Base-by-base conservation (phyloP, 2,329 filamentous ascomycete species). In the Stenocarpella maydis region DNA sequence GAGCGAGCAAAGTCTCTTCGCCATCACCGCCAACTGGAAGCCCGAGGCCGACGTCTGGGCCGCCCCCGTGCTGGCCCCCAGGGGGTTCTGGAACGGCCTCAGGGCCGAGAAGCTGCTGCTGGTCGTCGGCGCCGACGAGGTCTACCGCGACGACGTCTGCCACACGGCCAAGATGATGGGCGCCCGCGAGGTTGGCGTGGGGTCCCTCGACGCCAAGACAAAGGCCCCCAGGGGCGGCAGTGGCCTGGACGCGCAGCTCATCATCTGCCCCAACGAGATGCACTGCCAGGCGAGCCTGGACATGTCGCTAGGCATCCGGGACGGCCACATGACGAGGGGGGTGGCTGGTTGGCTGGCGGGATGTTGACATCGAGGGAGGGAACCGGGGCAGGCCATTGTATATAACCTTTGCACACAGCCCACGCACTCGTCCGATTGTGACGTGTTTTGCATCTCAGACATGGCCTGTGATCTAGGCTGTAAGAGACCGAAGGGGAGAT, bases 31-130 rank as follows among this genome's bases (percentile, higher is more conserved):
- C 17, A 67, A 55, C 19, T 72, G 71, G 69, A 58, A 68, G 55
- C 72, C 72, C 2, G 54, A 41, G 17, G 65, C 64, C 34, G 72
- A 73, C 14, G 71, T 73, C 31, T 73, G 72, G 72, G 72, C 72
- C 8, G 71, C 67, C 9, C 69, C 72, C 19, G 72, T 71, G 21
- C 45, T 71, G 21, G 72, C 67, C 2, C 41, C 65, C 21, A 39
- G 6, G 37, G 65, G 52, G 10, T 73, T 73, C 49, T 72, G 72
- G 72, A 47, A 69, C 19, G 63, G 58, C 17, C n/a, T 67, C 31
- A 65, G 34, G 41, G 72, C 69, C 2, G 68, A 71, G n/a, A 66
- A 66, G 37, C 45, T 72, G 34, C 58, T 73, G 19, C 31, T 72
- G 34, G 39, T 67, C 15, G 68, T 71, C 31, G 72, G 72, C 10